Evolutionary conservation across 805 yeast species (phyloP), one percentile per base, ranked within the genome.

Genomic region (Pichia sporocuriosa): DNA sequence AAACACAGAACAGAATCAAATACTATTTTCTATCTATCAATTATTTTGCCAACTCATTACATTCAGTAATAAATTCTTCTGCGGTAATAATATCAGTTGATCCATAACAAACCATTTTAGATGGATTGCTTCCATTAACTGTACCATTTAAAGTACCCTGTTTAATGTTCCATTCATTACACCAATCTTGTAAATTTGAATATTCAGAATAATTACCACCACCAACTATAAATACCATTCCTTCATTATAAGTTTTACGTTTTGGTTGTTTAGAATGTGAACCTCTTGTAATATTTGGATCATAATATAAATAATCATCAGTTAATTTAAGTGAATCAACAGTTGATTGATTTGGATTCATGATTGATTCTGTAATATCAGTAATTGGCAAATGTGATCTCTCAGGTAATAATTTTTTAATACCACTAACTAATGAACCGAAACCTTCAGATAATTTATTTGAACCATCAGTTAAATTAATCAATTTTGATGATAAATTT

Each of bases 201-300:
- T 90, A 93, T 65, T 93, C 99, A 48, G 85, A 66, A 59, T 88
- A 93, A 62, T 86, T 89, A 36, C 97, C 97, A 27, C 98, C 98
- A 21, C 98, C 99, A 42, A 93, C 89, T 39, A 89, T 86, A 61
- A 93, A 93, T 17, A 93, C 95, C 37, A 86, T 67, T 2, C 94
- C 78, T 51, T 87, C 93, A 45, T 78, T 79, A 60, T 85, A 87
- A 10, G 81, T 68, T 51, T 81, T 84, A 56, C 95, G 77, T 60
- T 79, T 83, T 29, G 97, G 97, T 28, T 89, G 90, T 53, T 83
- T 79, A 3, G 95, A 79, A 53, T 83, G 89, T 6, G 94, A 82
- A 4, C 97, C 97, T 50, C 97, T 75, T 3, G 86, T 80, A 35
- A 74, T 66, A 52, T 77, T 80, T 23, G 98, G 97, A 61, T 93